A percentile compares a stretch with the other conserved stretches of the same genome.
phyloP scores from a whole-genome alignment of 768 basidiomycete genomes.

The Mycena floridula region DNA sequence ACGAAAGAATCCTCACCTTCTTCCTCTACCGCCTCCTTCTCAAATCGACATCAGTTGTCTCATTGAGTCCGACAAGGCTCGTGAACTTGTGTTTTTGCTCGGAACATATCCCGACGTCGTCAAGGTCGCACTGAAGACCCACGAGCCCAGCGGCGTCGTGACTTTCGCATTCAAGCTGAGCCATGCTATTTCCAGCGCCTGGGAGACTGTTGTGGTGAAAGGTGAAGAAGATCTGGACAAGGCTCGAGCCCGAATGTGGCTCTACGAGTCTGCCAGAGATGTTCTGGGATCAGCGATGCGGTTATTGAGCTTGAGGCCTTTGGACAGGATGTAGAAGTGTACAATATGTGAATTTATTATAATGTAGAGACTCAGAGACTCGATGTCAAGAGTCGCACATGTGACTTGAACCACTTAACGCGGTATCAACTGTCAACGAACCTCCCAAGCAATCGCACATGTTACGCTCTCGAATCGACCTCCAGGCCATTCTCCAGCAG shows the following conservation, averaged over 20 bases:
- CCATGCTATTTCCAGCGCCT: slow-evolving; percentile 87
- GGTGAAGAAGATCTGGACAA: slow-evolving; percentile 72
- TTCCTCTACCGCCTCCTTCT: slow-evolving; percentile 67
- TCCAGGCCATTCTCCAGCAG: slow-evolving; percentile 48
- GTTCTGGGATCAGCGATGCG: slow-evolving; percentile 86
- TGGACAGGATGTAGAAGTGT: slow-evolving; percentile 90
- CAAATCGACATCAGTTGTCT: slow-evolving; percentile 67
- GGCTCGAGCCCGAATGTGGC: slow-evolving; percentile 79
- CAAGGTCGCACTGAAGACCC: slow-evolving; percentile 73
- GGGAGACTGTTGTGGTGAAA: slow-evolving; percentile 86
- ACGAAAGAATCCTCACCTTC: slow-evolving; percentile 85
- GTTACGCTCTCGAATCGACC: slow-evolving; percentile 39
- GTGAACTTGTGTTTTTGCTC: slow-evolving; percentile 83
- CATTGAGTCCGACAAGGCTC: slow-evolving; percentile 60
- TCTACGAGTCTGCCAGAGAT: slow-evolving; percentile 85
- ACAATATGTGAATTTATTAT: too few relatives aligned
- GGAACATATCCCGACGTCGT: slow-evolving; percentile 91
- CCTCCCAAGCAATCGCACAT: not conserved
- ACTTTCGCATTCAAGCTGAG: slow-evolving; percentile 84
- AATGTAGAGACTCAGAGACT: too few relatives aligned
- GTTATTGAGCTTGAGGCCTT: slow-evolving; percentile 79
- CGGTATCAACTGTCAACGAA: too few relatives aligned
- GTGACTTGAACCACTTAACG: not conserved
- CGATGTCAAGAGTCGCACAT: slow-evolving; percentile 9
- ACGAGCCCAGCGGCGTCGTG: slow-evolving; percentile 88